These are phyloP conservation scores for Cyclaneusma minus DNA, from an alignment of 2,329 filamentous ascomycete genomes.

Conservation along the genomic window DNA sequence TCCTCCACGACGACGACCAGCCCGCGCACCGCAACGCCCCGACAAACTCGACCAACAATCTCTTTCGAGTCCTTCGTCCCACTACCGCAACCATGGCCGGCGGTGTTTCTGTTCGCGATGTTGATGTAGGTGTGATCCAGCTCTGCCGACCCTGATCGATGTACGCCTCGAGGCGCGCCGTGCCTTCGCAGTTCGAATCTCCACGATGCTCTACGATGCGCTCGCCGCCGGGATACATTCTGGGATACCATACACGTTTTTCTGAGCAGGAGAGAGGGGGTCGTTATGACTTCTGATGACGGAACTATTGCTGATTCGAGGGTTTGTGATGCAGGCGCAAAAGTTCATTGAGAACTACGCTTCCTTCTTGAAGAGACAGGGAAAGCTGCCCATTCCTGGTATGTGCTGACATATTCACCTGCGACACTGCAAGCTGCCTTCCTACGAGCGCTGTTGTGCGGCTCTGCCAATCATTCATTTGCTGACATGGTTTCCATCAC, in stretches of 20 bases:
- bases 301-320: conserved; percentile 54
- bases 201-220: conserved; percentile 1
- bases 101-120: conserved; percentile 72
- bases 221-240: no score
- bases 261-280: conserved; percentile 56
- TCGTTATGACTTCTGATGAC: conserved; percentile 59
- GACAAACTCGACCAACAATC: conserved; percentile 5
- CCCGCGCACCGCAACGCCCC: no score
- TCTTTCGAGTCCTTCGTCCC: conserved; percentile 11
- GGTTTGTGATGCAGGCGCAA: conserved; percentile 45
- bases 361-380: conserved; percentile 85
- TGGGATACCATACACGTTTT: conserved; percentile 15
- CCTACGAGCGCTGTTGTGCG: no score
- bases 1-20: no score
- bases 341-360: conserved; percentile 81
- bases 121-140: conserved; percentile 53
- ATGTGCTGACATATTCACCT: conserved; percentile 26
- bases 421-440: no score
- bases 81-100: conserved; percentile 59
- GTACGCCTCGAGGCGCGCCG: conserved; percentile 1
- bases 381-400: conserved; percentile 84
- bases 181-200: conserved; percentile 2
- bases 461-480: no score
- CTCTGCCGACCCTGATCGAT: conserved; percentile 14
- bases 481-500: conserved; percentile 8